Evolutionary conservation across 192 early-diverging fungal genomes (phyloP).

Genomic region (Coemansia sp.): DNA sequence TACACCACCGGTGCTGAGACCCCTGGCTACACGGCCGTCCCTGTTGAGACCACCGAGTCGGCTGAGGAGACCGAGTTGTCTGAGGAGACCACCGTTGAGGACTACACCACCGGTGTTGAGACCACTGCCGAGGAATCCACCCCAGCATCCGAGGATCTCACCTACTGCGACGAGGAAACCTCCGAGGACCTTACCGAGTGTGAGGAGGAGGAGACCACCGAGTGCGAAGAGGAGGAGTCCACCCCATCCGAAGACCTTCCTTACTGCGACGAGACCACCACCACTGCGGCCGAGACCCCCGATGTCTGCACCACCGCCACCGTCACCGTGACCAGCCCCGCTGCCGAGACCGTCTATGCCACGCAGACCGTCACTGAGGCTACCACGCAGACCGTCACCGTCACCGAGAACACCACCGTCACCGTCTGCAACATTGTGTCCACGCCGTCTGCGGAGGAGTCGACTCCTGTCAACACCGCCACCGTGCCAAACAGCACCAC

Average conservation of each 20-base stretch:
- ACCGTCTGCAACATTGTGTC: conserved; percentile 22
- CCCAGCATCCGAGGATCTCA: conserved; percentile 1
- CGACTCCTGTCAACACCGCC: neutral
- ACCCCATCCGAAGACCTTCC: neutral
- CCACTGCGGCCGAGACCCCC: conserved; percentile 11
- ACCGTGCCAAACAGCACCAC: conserved; percentile 3
- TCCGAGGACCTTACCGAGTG: conserved; percentile 12
- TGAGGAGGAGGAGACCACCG: conserved; percentile 7
- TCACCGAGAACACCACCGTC: conserved; percentile 27
- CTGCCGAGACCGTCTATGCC: conserved; percentile 29
- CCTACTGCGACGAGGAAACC: conserved; percentile 13
- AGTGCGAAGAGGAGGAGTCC: conserved; percentile 13
- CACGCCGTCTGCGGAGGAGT: neutral
- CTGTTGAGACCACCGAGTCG: conserved; percentile 7
- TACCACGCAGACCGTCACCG: conserved; percentile 28
- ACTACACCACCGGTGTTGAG: conserved; percentile 6
- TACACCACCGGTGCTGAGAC: conserved; percentile 10
- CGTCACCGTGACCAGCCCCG: conserved; percentile 27
- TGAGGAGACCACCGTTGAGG: conserved; percentile 15
- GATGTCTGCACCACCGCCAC: conserved; percentile 37
- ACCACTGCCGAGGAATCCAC: neutral
- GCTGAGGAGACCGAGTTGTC: neutral
- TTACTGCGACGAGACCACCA: conserved; percentile 15
- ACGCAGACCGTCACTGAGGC: conserved; percentile 32
- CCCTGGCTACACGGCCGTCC: conserved; percentile 7